Base-by-base conservation (phyloP, 2,329 filamentous ascomycete genomes). In the Stemphylium vesicarium region DNA sequence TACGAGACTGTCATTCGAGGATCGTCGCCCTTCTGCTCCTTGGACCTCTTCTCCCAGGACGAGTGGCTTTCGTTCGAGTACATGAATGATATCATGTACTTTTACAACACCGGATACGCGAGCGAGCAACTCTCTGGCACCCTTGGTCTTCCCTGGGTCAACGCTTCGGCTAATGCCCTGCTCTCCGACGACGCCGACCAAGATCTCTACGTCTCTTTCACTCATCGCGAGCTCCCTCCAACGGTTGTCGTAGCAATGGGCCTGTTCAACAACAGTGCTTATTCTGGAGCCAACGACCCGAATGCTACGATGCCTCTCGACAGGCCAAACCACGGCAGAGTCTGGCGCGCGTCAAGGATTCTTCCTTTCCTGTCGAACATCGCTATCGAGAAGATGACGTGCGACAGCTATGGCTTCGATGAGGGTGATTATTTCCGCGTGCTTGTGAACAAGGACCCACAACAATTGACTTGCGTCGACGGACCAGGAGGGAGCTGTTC, bases 41-140 rank as follows among this genome's bases (percentile, higher is more conserved):
- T 85, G 0, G 78, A 82, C 13, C 77, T 87, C 11, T 88, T 88
- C 66, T 77, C 79, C 1, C 79, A 84, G 0, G 81, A 85, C 59
- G 85, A 88, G 57, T 88, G 85, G 86, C 82, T 88, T n/a, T 78
- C 78, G 2, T 88, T 86, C 75, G 86, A 88, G 71, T 88, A 88
- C 66, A 80, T 82, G 11, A 85, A 85, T 58, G 86, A 88, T 58
- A 75, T 88, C 58, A 81, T 82, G 64, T 88, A 88, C 68, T 84
- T 85, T 66, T 85, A 87, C 73, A 89, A 89, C 72, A 73, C 81
- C 1, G 88, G 88, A 15, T 89, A 89, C 58, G 87, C 86, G 4
- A 85, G 82, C 59, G 51, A 41, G 32, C 26, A 65, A 18, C 76
- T 85, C 2, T 80, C 84, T 0, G 85, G 85, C 0, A 79, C 79